Evolutionary conservation across 192 early-diverging fungal species (phyloP).

Genomic region (Martensiomyces pterosporus): DNA sequence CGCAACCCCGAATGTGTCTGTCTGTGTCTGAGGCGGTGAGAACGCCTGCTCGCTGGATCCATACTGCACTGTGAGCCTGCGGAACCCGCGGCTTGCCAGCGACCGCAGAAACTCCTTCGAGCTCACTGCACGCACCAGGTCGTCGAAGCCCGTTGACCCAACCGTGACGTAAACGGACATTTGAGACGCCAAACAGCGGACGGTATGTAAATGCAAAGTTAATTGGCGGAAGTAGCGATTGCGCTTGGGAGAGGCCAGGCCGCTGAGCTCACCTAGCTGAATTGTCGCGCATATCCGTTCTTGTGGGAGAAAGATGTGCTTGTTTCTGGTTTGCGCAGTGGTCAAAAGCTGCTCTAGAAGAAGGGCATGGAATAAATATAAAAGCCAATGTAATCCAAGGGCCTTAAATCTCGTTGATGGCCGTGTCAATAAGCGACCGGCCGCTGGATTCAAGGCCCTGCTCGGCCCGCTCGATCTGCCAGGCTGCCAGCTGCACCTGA

Average conservation of each 20-base stretch:
- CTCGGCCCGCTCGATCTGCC: constrained; percentile 49
- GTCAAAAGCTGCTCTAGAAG: no score
- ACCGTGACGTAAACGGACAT: constrained; percentile 77
- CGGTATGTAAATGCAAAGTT: no score
- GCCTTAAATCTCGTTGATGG: no score
- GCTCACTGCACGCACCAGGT: constrained; percentile 55
- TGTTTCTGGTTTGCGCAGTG: no score
- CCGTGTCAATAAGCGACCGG: constrained; percentile 15
- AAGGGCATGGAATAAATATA: no score
- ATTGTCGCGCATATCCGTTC: no score
- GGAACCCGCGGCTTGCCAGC: constrained; percentile 52
- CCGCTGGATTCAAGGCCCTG: constrained; percentile 26
- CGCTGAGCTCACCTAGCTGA: no score
- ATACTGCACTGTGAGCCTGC: constrained; percentile 64
- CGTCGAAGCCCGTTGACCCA: constrained; percentile 88
- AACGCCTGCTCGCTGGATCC: constrained; percentile 50
- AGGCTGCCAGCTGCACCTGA: constrained; percentile 33
- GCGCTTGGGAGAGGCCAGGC: no score
- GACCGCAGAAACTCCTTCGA: constrained; percentile 47
- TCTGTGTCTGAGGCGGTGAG: constrained; percentile 9
- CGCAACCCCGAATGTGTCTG: constrained; percentile 8
- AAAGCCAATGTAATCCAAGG: no score
- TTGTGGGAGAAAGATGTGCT: no score
- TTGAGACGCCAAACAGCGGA: no score
- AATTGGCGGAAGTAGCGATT: no score